Conservation (phyloP, 2,329 filamentous ascomycete species). For the Phaeosphaeria sp. region DNA sequence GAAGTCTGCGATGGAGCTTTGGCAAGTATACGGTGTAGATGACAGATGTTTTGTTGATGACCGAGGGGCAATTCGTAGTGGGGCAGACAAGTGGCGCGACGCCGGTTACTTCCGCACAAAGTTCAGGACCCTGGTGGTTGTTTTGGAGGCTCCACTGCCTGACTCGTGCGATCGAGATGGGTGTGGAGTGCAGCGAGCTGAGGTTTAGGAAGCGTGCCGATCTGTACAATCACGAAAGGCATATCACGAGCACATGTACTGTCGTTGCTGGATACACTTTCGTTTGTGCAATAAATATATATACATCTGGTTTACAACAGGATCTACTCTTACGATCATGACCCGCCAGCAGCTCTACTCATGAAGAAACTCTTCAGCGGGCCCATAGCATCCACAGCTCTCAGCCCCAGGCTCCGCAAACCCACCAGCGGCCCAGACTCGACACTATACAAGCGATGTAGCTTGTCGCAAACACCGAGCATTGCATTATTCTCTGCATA, state of each 20-base stretch:
- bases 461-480: conserved; percentile 82
- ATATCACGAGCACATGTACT: too few relatives aligned
- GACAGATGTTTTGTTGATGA: not conserved
- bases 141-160: not conserved
- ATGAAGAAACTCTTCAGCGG: conserved; percentile 87
- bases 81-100: conserved; percentile 9
- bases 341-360: conserved; percentile 63
- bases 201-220: not conserved
- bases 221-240: too few relatives aligned
- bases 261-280: too few relatives aligned
- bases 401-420: conserved; percentile 77
- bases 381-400: conserved; percentile 74
- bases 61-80: conserved; percentile 6
- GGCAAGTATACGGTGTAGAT: too few relatives aligned
- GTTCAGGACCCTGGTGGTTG: not conserved
- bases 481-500: conserved; percentile 82
- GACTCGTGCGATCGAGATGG: not conserved
- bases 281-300: too few relatives aligned
- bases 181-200: not conserved
- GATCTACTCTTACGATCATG: conserved; percentile 14
- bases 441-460: conserved; percentile 91
- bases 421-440: conserved; percentile 80
- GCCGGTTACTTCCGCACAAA: not conserved
- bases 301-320: not conserved
- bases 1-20: not conserved